Evolutionary conservation across 2,329 filamentous ascomycete genomes (phyloP).

Genomic region (Gaeumannomyces sp.): DNA sequence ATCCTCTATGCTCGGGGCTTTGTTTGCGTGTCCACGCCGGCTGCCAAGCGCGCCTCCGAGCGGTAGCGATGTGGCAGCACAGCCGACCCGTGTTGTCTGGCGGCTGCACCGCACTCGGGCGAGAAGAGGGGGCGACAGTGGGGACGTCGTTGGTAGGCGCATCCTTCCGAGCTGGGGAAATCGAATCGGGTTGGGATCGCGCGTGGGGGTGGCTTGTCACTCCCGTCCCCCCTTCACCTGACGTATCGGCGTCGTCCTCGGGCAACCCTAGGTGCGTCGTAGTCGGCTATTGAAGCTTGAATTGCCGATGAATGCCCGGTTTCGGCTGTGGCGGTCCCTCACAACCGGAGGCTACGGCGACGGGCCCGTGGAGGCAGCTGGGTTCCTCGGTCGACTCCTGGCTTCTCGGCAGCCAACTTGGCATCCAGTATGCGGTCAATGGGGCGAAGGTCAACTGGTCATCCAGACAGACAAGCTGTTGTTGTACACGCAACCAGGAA

Average conservation of each 20-base stretch:
- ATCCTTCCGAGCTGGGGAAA: neutral
- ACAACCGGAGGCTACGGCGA: neutral
- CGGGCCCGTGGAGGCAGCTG: too few species aligned
- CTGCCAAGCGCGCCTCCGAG: neutral
- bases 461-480: neutral
- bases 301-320: neutral
- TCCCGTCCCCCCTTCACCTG: neutral
- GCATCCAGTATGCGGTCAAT: neutral
- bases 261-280: neutral
- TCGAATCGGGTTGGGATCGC: neutral
- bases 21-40: neutral
- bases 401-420: neutral
- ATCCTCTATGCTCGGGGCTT: neutral
- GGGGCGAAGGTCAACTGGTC: neutral
- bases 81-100: neutral
- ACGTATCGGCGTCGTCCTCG: neutral
- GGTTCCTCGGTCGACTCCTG: too few species aligned
- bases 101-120: too few species aligned
- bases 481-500: neutral
- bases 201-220: neutral
- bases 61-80: neutral
- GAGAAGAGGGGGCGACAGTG: neutral
- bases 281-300: neutral
- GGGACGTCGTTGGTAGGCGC: neutral
- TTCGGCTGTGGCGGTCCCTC: neutral